These are phyloP conservation scores for Zasmidium angulare DNA, from an alignment of 2,329 filamentous ascomycete genomes.

Conservation along the genomic window DNA sequence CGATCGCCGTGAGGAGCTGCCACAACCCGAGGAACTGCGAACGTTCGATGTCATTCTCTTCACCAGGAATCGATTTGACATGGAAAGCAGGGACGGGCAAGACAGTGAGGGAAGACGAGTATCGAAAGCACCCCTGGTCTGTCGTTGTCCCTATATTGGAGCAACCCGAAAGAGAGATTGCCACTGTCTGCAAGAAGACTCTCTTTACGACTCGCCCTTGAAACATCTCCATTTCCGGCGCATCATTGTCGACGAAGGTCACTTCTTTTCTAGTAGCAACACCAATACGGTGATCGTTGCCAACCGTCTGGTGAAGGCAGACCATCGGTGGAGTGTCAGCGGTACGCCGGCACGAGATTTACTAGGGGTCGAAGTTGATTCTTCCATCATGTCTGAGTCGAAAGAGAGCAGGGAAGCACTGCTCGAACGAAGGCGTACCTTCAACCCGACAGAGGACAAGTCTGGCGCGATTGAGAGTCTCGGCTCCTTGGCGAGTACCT, in stretches of 20 bases:
- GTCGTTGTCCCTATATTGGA: constrained; percentile 46
- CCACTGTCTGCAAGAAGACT: constrained; percentile 42
- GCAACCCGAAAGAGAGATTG: constrained; percentile 45
- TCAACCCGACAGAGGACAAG: constrained; percentile 40
- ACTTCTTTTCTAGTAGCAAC: constrained; percentile 71
- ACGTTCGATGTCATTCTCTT: constrained; percentile 77
- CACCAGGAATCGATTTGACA: constrained; percentile 70
- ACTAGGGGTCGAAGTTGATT: constrained; percentile 68
- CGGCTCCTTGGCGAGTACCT: constrained; percentile 65
- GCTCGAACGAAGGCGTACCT: constrained; percentile 43
- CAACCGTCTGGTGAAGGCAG: constrained; percentile 55
- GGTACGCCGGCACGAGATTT: constrained; percentile 85
- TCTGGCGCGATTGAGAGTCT: constrained; percentile 56
- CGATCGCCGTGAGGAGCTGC: constrained; percentile 53
- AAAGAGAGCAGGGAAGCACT: constrained; percentile 18
- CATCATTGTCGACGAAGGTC: constrained; percentile 89
- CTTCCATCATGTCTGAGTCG: constrained; percentile 41
- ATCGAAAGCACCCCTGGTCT: constrained; percentile 26
- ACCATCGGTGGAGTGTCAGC: constrained; percentile 83
- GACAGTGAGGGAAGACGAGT: constrained; percentile 46
- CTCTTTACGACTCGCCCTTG: constrained; percentile 60
- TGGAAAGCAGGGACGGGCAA: constrained; percentile 56
- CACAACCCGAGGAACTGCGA: constrained; percentile 58
- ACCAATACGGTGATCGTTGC: constrained; percentile 60
- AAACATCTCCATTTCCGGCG: constrained; percentile 77